These are phyloP conservation scores for Scheffersomyces spartinae DNA, from an alignment of 805 yeast genomes.

Conservation along the genomic window DNA sequence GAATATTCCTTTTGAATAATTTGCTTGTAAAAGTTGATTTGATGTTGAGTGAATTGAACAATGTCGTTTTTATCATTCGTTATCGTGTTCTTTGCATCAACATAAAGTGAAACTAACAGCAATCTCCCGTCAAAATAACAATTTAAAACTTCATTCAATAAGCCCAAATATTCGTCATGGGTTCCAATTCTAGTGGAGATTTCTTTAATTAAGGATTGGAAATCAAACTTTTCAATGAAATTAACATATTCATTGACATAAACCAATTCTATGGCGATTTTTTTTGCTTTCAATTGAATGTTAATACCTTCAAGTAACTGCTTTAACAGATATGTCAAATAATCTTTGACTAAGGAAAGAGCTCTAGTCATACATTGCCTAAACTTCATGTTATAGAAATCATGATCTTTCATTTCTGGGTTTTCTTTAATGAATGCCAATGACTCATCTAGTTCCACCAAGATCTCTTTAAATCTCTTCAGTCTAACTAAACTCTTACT, in stretches of 20 bases:
- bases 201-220: constrained; percentile 22
- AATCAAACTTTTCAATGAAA: constrained; percentile 6
- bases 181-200: constrained; percentile 24
- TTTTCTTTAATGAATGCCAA: constrained; percentile 46
- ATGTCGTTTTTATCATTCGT: constrained; percentile 18
- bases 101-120: constrained; percentile 20
- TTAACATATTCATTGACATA: constrained; percentile 6
- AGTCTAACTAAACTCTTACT: constrained; percentile 51
- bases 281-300: constrained; percentile 7
- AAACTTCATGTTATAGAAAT: constrained; percentile 57
- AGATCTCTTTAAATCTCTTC: constrained; percentile 35
- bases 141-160: constrained; percentile 52
- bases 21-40: constrained; percentile 48
- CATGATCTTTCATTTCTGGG: constrained; percentile 50
- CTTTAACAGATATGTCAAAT: constrained; percentile 36
- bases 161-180: constrained; percentile 50
- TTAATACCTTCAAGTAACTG: constrained; percentile 12
- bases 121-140: constrained; percentile 51
- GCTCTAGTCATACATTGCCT: constrained; percentile 79
- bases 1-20: constrained; percentile 49
- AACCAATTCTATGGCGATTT: constrained; percentile 6
- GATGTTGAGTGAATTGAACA: constrained; percentile 51
- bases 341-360: constrained; percentile 61
- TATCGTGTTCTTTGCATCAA: constrained; percentile 15
- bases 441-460: constrained; percentile 55